A percentile compares a stretch with the other conserved stretches of the same genome.
phyloP scores from a whole-genome alignment of 805 yeast genomes.

The Pichia phayaonensis region DNA sequence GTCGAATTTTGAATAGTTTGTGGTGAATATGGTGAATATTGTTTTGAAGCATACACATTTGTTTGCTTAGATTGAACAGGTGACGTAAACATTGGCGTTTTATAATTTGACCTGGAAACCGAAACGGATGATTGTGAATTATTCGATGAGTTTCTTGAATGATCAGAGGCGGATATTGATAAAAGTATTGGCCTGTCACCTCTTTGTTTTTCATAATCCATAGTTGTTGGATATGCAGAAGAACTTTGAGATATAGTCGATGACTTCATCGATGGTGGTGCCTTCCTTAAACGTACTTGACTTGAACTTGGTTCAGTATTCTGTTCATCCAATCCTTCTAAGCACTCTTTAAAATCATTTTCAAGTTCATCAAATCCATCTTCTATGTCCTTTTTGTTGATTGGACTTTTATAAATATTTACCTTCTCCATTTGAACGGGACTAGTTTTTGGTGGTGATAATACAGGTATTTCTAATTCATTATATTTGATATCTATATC shows the following conservation, averaged over 20 bases:
- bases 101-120: neutral
- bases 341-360: slow-evolving; percentile 19
- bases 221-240: slow-evolving; percentile 1
- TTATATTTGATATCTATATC: neutral
- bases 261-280: neutral
- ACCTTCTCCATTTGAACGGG: neutral
- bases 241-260: slow-evolving; percentile 1
- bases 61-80: too few relatives aligned
- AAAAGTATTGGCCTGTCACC: neutral
- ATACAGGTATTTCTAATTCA: neutral
- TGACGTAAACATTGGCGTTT: neutral
- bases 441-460: neutral
- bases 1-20: neutral
- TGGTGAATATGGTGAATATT: neutral
- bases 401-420: slow-evolving; percentile 16
- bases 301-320: neutral
- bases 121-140: neutral
- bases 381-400: slow-evolving; percentile 11
- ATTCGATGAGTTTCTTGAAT: neutral
- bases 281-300: neutral
- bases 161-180: neutral
- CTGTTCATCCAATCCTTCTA: slow-evolving; percentile 10
- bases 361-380: slow-evolving; percentile 25
- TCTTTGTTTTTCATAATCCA: neutral
- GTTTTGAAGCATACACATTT: neutral